Percentiles rank a stretch among this genome's conserved stretches.
Conservation (phyloP, 2,329 filamentous ascomycete genomes). For the Stagonosporopsis rhizophila region DNA sequence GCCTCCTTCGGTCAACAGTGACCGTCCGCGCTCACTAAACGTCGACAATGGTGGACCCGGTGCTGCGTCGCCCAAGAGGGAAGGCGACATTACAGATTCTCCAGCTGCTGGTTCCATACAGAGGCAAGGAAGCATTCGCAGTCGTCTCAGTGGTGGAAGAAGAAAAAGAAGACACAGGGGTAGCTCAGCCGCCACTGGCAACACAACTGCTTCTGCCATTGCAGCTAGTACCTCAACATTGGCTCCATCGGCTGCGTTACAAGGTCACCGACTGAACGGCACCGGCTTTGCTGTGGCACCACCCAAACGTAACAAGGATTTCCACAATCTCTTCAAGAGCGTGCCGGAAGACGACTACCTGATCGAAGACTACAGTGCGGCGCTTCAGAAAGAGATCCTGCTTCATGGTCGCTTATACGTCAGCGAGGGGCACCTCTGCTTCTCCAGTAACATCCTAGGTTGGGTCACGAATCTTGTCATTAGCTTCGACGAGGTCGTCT, state of each 20-base stretch:
- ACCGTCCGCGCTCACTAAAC: conserved; percentile 51
- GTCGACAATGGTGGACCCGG: conserved; percentile 43
- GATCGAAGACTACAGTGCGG: conserved; percentile 98
- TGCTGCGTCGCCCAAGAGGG: conserved; percentile 62
- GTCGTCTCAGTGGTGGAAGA: conserved; percentile 59
- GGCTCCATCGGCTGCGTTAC: conserved; percentile 66
- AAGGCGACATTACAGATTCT: conserved; percentile 71
- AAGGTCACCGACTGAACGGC: conserved; percentile 81
- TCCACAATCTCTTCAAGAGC: conserved; percentile 91
- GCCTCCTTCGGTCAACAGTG: conserved; percentile 37
- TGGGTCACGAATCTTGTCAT: conserved; percentile 98
- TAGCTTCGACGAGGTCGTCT: conserved; percentile 96
- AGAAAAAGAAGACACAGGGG: conserved; percentile 76
- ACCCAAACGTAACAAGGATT: conserved; percentile 95
- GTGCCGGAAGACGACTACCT: conserved; percentile 98
- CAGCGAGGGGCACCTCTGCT: conserved; percentile 96
- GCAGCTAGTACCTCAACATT: conserved; percentile 73
- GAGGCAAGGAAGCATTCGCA: conserved; percentile 59
- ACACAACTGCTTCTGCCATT: conserved; percentile 75
- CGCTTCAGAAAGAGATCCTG: conserved; percentile 92
- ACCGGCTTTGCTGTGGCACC: conserved; percentile 96
- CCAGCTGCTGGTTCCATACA: conserved; percentile 59
- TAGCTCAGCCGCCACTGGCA: conserved; percentile 72
- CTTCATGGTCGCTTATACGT: conserved; percentile 94
- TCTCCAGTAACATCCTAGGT: conserved; percentile 97